Evolutionary conservation across 2,329 filamentous ascomycete genomes (phyloP), one percentile per base, ranked within the genome.

Genomic region (Alternaria sp.): DNA sequence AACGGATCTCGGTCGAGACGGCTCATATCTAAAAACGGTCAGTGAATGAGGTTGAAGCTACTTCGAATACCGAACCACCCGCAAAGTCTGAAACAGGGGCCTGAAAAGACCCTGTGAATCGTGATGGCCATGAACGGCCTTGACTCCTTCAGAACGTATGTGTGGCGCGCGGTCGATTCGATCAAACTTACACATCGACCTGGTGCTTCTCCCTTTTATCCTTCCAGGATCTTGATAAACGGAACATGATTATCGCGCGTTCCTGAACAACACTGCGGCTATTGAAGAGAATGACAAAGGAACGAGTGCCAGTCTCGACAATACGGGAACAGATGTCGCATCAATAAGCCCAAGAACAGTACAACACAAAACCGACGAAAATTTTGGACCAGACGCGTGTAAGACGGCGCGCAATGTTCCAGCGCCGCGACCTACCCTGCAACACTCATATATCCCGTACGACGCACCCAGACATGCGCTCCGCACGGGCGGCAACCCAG

Each of bases 361-460:
- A 28, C 7, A 26, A 53, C 15, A 26, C n/a, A 46, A 20, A 7
- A 33, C 45, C 26, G 30, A 57, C 25, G 33, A 30, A 47, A 30
- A 25, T 3, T 25, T 18, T 58, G 15, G 28, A 30, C 23, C 30
- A 33, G 45, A 28, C 33, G 50, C 54, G 25, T 45, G 25, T 50
- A n/a, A 55, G 44, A 26, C 45, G 41, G 25, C 25, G 33, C 28
- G 25, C 23, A 54, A 68, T 50, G 20, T 47, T 54, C 55, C 49
- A 57, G 53, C 58, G 33, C 46, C 55, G 55, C 47, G 56, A 58
- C 55, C 47, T 58, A 58, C 55, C 59, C 47, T 62, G 55, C 55
- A 43, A 43, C n/a, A 47, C 25, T 37, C 56, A 65, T 65, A 68
- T 65, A 65, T 44, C 20, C 11, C 55, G 55, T 46, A 56, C 58